Evolutionary conservation across 1,284 basidiomycete species (phyloP), one percentile per base, ranked within the genome.

Genomic region (Malassezia obtusa): DNA sequence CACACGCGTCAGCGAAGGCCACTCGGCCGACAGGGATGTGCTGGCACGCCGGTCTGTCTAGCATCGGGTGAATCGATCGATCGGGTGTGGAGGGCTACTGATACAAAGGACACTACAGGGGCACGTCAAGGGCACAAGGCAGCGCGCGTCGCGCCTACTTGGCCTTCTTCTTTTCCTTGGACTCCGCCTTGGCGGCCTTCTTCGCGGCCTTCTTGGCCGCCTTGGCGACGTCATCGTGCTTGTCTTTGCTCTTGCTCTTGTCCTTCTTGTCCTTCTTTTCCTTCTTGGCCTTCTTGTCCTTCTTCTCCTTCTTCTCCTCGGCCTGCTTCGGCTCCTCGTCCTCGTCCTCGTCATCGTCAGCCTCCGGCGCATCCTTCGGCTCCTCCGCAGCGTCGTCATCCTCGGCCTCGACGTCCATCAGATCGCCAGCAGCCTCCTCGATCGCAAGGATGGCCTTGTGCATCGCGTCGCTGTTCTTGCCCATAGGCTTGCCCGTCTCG

Each of bases 371-470:
- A n/a, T n/a, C n/a, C n/a, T 15, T 76, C 79, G 35, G 61, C 65
- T n/a, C n/a, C n/a, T n/a, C n/a, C n/a, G n/a, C n/a, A n/a, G n/a
- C n/a, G 4, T 24, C 38, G 46, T 77, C 80, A 49, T 79, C 79
- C 59, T 80, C 78, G 60, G 80, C 81, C 12, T 82, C 81, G 14
- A 83, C 83, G 7, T 83, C 84, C 10, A 84, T 83, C 80, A 80
- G 44, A 21, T 83, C 83, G 11, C 83, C 83, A 0, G 79, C 80
- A 19, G 84, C 86, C 37, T 85, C 72, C 35, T 82, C 84, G 46
- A 94, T 83, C 48, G 82, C 81, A 36, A 86, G 82, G 60, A 94
- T 75, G 8, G 91, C 91, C 75, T 87, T 89, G 67, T 84, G 82
- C 69, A 94, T 90, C 21, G 68, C 68, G 47, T 71, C 68, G 44